Conservation (phyloP, 192 early-diverging fungal species). For the Podila horticola region DNA sequence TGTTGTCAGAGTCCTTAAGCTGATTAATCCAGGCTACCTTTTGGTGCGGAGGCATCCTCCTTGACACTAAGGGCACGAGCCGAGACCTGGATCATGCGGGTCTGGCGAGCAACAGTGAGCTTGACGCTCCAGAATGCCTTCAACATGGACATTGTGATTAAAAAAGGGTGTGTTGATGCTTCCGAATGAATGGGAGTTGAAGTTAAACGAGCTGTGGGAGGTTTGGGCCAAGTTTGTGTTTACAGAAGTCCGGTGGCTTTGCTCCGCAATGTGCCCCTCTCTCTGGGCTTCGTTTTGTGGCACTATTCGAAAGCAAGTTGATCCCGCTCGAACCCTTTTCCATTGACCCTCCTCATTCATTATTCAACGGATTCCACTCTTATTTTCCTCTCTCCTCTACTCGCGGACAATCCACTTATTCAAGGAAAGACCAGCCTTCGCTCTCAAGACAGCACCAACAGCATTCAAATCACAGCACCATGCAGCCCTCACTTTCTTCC, state of each 20-base stretch:
- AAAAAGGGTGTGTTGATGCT: background rate
- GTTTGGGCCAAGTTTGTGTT: slow-evolving; percentile 1
- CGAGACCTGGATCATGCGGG: slow-evolving; percentile 49
- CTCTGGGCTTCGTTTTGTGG: slow-evolving; percentile 2
- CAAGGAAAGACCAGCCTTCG: background rate
- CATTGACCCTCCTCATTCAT: background rate
- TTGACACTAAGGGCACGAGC: slow-evolving; percentile 33
- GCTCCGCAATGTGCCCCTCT: background rate
- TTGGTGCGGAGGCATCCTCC: slow-evolving; percentile 28
- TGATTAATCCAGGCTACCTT: slow-evolving; percentile 22
- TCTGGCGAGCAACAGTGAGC: slow-evolving; percentile 11
- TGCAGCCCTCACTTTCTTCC: slow-evolving; percentile 42
- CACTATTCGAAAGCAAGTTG: too few species aligned
- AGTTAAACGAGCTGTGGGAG: background rate
- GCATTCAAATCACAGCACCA: slow-evolving; percentile 8
- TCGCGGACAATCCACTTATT: background rate
- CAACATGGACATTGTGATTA: slow-evolving; percentile 23
- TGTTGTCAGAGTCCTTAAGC: background rate
- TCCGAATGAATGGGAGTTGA: slow-evolving; percentile 1
- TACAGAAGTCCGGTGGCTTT: slow-evolving; percentile 3
- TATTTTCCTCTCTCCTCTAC: background rate
- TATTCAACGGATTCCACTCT: background rate
- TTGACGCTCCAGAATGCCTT: slow-evolving; percentile 34
- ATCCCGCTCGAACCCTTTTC: slow-evolving; percentile 1
- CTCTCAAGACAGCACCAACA: background rate